Conservation (phyloP, 1,139 yeast genomes). For the Lodderomyces metapsilosis region DNA sequence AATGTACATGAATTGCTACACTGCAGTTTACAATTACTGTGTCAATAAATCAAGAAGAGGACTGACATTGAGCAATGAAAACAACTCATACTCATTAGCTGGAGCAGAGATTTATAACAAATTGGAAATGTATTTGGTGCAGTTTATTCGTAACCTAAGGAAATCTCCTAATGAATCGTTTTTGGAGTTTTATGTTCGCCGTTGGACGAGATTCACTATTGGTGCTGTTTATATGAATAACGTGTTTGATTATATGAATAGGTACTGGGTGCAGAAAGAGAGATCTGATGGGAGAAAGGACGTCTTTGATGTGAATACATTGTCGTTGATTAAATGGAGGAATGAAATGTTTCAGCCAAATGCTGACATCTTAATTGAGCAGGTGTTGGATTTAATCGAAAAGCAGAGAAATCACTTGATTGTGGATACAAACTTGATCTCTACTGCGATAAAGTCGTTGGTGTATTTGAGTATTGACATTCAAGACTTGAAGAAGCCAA, state of each 20-base stretch:
- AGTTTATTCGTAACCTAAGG: slow-evolving; percentile 55
- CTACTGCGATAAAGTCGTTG: slow-evolving; percentile 79
- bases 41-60: slow-evolving; percentile 66
- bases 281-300: slow-evolving; percentile 93
- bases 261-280: slow-evolving; percentile 97
- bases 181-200: slow-evolving; percentile 78
- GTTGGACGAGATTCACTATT: slow-evolving; percentile 86
- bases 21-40: slow-evolving; percentile 93
- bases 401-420: slow-evolving; percentile 78
- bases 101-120: slow-evolving; percentile 88
- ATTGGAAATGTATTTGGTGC: slow-evolving; percentile 62
- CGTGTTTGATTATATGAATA: slow-evolving; percentile 91
- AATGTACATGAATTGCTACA: slow-evolving; percentile 72
- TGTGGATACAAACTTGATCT: slow-evolving; percentile 65
- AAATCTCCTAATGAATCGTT: slow-evolving; percentile 62
- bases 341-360: slow-evolving; percentile 73
- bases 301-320: slow-evolving; percentile 85
- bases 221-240: slow-evolving; percentile 93
- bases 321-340: slow-evolving; percentile 88
- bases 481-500: slow-evolving; percentile 82
- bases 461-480: slow-evolving; percentile 74
- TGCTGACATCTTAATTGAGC: slow-evolving; percentile 57
- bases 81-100: slow-evolving; percentile 52
- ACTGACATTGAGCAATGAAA: slow-evolving; percentile 18
- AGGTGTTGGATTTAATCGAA: slow-evolving; percentile 73